These are phyloP conservation scores for Ensete ventricosum DNA, from an alignment of 176 grass and related monocot species.

Conservation along the genomic window DNA sequence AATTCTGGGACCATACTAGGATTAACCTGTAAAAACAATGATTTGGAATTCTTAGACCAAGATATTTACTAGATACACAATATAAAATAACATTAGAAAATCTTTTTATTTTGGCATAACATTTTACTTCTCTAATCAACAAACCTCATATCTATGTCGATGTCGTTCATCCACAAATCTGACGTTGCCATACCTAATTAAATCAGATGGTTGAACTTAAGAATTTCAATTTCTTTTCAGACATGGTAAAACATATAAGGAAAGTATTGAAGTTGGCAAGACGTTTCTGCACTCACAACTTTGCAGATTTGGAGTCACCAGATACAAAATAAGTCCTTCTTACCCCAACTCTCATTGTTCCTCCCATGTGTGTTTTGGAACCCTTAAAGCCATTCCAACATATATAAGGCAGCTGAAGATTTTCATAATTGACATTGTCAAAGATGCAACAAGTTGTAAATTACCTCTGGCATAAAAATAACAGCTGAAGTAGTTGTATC, in stretches of 20 bases:
- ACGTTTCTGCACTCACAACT: slow-evolving; percentile 51
- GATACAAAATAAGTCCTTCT: slow-evolving; percentile 69
- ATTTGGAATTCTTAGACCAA: neutral
- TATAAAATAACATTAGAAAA: neutral
- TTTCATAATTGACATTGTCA: neutral
- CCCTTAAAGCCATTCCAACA: slow-evolving; percentile 32
- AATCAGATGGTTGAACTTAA: slow-evolving; percentile 12
- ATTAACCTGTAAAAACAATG: slow-evolving; percentile 56
- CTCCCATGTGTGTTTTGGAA: slow-evolving; percentile 98
- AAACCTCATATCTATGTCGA: slow-evolving; percentile 93
- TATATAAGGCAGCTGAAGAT: neutral
- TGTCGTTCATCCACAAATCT: slow-evolving; percentile 74
- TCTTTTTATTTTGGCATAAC: slow-evolving; percentile 3
- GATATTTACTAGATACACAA: no score
- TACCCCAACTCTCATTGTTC: slow-evolving; percentile 92
- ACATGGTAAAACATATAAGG: neutral
- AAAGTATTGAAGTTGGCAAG: no score
- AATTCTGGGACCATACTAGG: slow-evolving; percentile 83
- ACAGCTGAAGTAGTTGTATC: slow-evolving; percentile 54
- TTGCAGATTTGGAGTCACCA: slow-evolving; percentile 60
- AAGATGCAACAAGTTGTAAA: neutral
- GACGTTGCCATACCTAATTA: slow-evolving; percentile 60
- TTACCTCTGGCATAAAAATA: slow-evolving; percentile 96
- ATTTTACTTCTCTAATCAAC: slow-evolving; percentile 19
- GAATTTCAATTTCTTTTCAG: slow-evolving; percentile 1